Evolutionary conservation across 768 basidiomycete genomes (phyloP), one percentile per base, ranked within the genome.

Genomic region (Lyophyllum atratum): DNA sequence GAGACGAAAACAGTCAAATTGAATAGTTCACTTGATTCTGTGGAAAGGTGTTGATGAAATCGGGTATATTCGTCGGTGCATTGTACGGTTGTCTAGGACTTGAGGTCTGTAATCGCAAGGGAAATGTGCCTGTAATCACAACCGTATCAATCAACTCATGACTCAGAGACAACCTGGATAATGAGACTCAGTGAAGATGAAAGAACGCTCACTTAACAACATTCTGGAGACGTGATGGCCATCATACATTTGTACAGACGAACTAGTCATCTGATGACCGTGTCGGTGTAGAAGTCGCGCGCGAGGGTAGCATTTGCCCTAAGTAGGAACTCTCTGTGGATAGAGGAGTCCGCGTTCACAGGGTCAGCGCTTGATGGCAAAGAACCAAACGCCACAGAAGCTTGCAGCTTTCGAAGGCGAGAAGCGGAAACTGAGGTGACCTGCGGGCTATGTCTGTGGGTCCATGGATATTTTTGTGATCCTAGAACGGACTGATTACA

Each of bases 11-110:
- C 31, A 54, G 33, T 26, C 53, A 46, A 46, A 39, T 33, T n/a
- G 54, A 29, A 49, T 26, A 26, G 47, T 24, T 42, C 42, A 43
- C 25, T 44, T 55, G 37, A 40, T 34, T 28, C 25, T 33, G 40
- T 43, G 22, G n/a, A 14, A 49, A 56, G n/a, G 22, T 29, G 19
- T 29, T 40, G 54, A 49, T 48, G 45, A 40, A 50, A 44, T 43
- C 12, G 39, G n/a, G 10, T 24, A 43, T 49, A 44, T 26, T 24
- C 21, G 15, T 29, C n/a, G 51, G 40, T 28, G 25, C 1, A 49
- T 34, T 11, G 26, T 28, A 46, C 45, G n/a, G 43, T 22, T 22
- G 12, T 46, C 3, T 10, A 46, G 26, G 25, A 15, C 25, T 15
- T 15, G 12, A 6, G 34, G 11, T 37, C 34, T 15, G 34, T 14